Conservation (phyloP, 1,284 basidiomycete species). For the Sphaerobolus stellatus region DNA sequence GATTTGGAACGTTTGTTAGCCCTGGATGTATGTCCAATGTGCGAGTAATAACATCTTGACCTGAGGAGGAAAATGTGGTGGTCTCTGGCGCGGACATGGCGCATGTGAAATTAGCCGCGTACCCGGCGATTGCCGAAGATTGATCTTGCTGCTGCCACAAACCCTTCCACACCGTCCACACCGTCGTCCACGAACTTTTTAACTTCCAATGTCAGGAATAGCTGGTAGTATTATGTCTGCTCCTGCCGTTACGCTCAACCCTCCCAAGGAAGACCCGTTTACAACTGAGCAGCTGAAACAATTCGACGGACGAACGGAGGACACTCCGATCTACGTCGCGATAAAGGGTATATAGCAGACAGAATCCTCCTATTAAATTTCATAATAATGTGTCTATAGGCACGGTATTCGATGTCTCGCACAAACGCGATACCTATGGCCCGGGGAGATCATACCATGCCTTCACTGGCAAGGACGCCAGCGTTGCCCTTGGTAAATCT, state of each 20-base stretch:
- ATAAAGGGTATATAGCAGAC: constrained; percentile 68
- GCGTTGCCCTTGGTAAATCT: constrained; percentile 79
- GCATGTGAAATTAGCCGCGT: not conserved
- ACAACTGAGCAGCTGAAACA: constrained; percentile 65
- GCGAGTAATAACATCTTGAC: constrained; percentile 58
- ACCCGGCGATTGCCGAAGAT: constrained; percentile 9
- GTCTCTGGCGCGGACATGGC: not conserved
- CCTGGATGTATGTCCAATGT: constrained; percentile 46
- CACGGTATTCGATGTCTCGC: constrained; percentile 81
- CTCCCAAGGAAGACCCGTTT: constrained; percentile 78
- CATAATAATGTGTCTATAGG: constrained; percentile 41
- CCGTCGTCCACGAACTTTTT: not conserved
- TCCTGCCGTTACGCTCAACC: constrained; percentile 59
- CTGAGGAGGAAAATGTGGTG: constrained; percentile 58
- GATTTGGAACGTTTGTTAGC: constrained; percentile 35
- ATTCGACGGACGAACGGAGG: constrained; percentile 65
- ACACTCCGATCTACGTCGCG: constrained; percentile 79
- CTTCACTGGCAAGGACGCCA: constrained; percentile 90
- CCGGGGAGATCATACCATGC: constrained; percentile 66
- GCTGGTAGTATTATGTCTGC: constrained; percentile 32
- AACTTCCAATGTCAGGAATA: too few relatives aligned
- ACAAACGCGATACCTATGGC: constrained; percentile 82
- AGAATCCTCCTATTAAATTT: not conserved
- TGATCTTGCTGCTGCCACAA: not conserved
- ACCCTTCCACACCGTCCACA: not conserved